Percentiles rank a stretch among this genome's conserved stretches.
phyloP scores from a whole-genome alignment of 768 basidiomycete species.

The Serendipita vermifera region DNA sequence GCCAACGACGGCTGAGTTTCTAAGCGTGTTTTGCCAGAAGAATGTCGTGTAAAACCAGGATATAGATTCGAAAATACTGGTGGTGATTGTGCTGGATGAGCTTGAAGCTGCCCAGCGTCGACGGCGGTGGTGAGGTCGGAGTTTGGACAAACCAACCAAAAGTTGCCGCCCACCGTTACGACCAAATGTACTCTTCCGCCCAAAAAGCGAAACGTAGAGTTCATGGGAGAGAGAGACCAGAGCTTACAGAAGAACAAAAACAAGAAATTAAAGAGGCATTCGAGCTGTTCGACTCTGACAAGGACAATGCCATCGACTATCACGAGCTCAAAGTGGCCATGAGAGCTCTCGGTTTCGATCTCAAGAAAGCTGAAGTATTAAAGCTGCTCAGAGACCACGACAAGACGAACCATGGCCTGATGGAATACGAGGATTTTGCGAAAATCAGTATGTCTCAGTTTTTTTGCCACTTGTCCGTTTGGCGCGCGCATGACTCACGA shows the following conservation, averaged over 20 bases:
- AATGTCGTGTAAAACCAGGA: not conserved
- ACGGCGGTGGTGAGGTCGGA: no score
- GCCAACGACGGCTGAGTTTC: not conserved
- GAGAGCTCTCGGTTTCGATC: conserved; percentile 92
- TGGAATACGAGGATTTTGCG: conserved; percentile 88
- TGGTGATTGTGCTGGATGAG: no score
- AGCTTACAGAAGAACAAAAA: conserved; percentile 77
- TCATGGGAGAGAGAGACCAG: conserved; percentile 34
- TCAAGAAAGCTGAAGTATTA: conserved; percentile 97
- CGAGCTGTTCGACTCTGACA: conserved; percentile 97
- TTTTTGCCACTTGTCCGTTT: not conserved
- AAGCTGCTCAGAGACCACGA: conserved; percentile 88
- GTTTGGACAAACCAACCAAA: no score
- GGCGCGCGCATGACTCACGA: not conserved
- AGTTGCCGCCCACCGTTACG: no score
- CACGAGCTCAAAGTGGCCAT: conserved; percentile 99
- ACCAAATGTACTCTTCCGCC: not conserved
- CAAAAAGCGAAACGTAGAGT: not conserved
- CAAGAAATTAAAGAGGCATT: conserved; percentile 98
- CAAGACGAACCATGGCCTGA: conserved; percentile 65
- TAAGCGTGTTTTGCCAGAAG: not conserved
- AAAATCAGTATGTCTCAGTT: conserved; percentile 61
- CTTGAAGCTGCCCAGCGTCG: no score
- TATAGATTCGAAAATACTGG: no score
- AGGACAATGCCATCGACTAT: conserved; percentile 91